Evolutionary conservation across 2,329 filamentous ascomycete genomes (phyloP).

Genomic region (Xylaria digitata): DNA sequence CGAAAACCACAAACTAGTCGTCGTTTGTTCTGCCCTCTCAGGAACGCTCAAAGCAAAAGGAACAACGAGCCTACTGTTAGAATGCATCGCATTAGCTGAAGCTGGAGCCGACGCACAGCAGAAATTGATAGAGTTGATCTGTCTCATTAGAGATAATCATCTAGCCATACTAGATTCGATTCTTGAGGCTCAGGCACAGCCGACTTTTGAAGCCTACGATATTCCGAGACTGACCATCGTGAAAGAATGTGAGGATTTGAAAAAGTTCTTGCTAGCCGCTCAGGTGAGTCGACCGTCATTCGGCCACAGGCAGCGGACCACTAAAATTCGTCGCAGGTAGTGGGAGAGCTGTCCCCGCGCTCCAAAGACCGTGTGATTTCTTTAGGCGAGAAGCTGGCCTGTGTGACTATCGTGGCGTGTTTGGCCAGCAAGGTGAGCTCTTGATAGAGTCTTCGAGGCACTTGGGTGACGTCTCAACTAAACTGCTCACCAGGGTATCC

Average conservation of each 20-base stretch:
- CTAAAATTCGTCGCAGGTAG: slow-evolving; percentile 46
- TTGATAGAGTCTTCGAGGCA: background rate
- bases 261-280: slow-evolving; percentile 64
- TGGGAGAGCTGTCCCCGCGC: slow-evolving; percentile 62
- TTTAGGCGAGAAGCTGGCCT: slow-evolving; percentile 53
- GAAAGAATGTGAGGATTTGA: slow-evolving; percentile 60
- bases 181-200: slow-evolving; percentile 30
- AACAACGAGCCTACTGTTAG: slow-evolving; percentile 61
- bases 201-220: slow-evolving; percentile 50
- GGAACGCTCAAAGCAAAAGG: slow-evolving; percentile 65
- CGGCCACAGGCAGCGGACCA: background rate
- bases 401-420: slow-evolving; percentile 48
- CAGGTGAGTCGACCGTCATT: slow-evolving; percentile 51
- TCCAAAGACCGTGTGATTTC: slow-evolving; percentile 64
- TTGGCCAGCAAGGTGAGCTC: slow-evolving; percentile 46
- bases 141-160: slow-evolving; percentile 63
- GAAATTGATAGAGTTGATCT: slow-evolving; percentile 60
- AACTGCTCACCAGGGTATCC: slow-evolving; percentile 40
- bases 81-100: slow-evolving; percentile 48
- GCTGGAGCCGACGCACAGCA: slow-evolving; percentile 38
- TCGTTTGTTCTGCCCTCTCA: slow-evolving; percentile 68
- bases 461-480: slow-evolving; percentile 7
- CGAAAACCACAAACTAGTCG: slow-evolving; percentile 60
- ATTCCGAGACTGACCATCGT: slow-evolving; percentile 57
- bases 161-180: slow-evolving; percentile 53